These are phyloP conservation scores for Blastocystis sp. DNA, from an alignment of 352 stramenopile species.

Conservation along the genomic window DNA sequence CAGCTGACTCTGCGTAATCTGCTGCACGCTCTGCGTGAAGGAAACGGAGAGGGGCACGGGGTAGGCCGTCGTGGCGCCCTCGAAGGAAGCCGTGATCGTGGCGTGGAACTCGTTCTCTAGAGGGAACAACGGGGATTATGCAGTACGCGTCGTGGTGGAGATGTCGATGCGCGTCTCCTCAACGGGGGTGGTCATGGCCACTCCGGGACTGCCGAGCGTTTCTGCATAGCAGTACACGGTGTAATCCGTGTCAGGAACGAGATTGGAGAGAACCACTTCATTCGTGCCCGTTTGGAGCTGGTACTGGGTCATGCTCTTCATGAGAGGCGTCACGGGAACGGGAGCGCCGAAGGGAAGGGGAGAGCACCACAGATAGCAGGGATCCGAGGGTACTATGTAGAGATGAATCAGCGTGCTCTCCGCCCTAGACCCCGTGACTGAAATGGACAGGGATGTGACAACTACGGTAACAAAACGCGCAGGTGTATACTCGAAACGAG, in stretches of 20 bases:
- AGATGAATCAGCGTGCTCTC: conserved; percentile 43
- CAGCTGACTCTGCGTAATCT: background rate
- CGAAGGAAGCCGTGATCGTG: background rate
- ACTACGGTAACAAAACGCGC: background rate
- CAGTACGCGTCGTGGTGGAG: background rate
- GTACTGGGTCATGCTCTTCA: conserved; percentile 54
- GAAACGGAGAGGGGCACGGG: background rate
- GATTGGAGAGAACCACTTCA: conserved; percentile 50
- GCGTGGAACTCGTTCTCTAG: conserved; percentile 52
- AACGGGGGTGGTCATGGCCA: conserved; percentile 7
- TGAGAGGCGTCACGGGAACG: background rate
- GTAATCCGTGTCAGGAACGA: conserved; percentile 48
- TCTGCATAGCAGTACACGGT: conserved; percentile 50
- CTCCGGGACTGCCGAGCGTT: background rate
- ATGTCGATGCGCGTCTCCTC: conserved; percentile 29
- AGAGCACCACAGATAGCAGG: conserved; percentile 43
- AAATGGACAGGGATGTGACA: background rate
- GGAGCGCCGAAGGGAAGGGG: conserved; percentile 31
- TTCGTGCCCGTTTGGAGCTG: conserved; percentile 27
- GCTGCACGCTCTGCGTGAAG: conserved; percentile 24
- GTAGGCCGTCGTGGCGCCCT: background rate
- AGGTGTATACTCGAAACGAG: background rate
- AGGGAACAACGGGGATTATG: background rate
- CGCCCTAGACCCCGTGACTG: conserved; percentile 7
- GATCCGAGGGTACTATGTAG: background rate